Percentiles rank a stretch among this genome's conserved stretches.
Evolutionary conservation across 768 basidiomycete genomes (phyloP).

Genomic region (Coprinopsis strossmayeri): DNA sequence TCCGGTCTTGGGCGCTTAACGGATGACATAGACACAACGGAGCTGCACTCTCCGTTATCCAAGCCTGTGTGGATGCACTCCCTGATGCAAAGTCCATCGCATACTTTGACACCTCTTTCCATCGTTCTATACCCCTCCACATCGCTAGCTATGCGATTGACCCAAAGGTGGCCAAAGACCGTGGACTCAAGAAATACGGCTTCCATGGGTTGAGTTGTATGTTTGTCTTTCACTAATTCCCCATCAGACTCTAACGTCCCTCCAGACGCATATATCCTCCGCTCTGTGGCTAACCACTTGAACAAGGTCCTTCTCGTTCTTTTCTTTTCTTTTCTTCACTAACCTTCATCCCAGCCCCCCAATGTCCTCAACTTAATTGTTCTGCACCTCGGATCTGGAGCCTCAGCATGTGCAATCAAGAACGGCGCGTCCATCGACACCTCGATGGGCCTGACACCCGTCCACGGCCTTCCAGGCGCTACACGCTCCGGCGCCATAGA

Average conservation of each 20-base stretch:
- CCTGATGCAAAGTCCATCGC: slow-evolving; percentile 70
- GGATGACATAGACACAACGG: slow-evolving; percentile 47
- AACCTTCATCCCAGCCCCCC: slow-evolving; percentile 24
- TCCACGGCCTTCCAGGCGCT: slow-evolving; percentile 85
- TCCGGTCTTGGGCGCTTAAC: background rate
- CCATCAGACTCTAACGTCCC: background rate
- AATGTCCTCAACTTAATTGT: slow-evolving; percentile 66
- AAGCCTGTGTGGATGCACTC: slow-evolving; percentile 53
- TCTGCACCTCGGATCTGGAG: slow-evolving; percentile 88
- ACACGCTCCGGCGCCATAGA: slow-evolving; percentile 82
- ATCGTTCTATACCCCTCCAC: slow-evolving; percentile 67
- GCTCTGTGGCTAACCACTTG: slow-evolving; percentile 52
- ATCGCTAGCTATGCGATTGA: slow-evolving; percentile 78
- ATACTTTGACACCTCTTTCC: slow-evolving; percentile 87
- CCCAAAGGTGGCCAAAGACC: slow-evolving; percentile 49
- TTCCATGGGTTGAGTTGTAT: slow-evolving; percentile 82
- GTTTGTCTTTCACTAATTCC: slow-evolving; percentile 15
- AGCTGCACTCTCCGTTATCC: slow-evolving; percentile 53
- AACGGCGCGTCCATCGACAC: slow-evolving; percentile 76
- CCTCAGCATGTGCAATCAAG: slow-evolving; percentile 72
- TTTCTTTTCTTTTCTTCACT: background rate
- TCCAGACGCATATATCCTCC: slow-evolving; percentile 63
- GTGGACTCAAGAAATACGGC: slow-evolving; percentile 82
- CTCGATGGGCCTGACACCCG: slow-evolving; percentile 87
- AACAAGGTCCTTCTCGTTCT: slow-evolving; percentile 32